Evolutionary conservation across 208 protist species (phyloP), one percentile per base, ranked within the genome.

Genomic region (Crithidia thermophila): DNA sequence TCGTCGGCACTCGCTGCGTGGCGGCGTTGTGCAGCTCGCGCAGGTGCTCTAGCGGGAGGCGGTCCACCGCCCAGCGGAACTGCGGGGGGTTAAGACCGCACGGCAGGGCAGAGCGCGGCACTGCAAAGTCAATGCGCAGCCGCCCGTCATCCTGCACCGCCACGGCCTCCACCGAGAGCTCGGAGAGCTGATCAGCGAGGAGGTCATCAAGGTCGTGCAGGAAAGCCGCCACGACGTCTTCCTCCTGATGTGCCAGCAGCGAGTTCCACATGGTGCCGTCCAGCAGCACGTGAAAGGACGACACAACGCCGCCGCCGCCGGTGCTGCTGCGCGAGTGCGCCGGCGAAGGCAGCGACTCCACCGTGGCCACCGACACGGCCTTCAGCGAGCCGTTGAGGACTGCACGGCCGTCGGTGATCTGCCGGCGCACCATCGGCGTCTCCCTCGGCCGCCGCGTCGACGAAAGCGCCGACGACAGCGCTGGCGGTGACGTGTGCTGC

Each of bases 361-460:
- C 18, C 18, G 36, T 5, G 20, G 28, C 18, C 10, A 74, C 16
- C 4, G 9, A 33, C 31, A 62, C 59, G 25, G 25, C 20, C 23
- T 55, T 60, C 10, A 50, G 8, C 7, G 59, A 67, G 1, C 50
- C 51, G n/a, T 67, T 49, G 42, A 62, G 20, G 0, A 61, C n/a
- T 14, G 58, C 43, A 25, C 43, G 33, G 30, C 14, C 28, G 8
- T 34, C 61, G 7, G 40, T 40, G 4, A 49, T 14, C 9, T 30
- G 37, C 6, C 51, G 59, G 4, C 51, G 42, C 31, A 49, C 31
- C 20, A 61, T 53, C 8, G 28, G 8, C 14, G 40, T 20, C 20
- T 61, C 58, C 0, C 28, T 36, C 18, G 50, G 30, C 10, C 25
- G 28, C 4, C 23, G 36, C 20, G 25, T 61, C 0, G 47, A 64